phyloP scores from a whole-genome alignment of 345 rosid species.

The Acer saccharum region DNA sequence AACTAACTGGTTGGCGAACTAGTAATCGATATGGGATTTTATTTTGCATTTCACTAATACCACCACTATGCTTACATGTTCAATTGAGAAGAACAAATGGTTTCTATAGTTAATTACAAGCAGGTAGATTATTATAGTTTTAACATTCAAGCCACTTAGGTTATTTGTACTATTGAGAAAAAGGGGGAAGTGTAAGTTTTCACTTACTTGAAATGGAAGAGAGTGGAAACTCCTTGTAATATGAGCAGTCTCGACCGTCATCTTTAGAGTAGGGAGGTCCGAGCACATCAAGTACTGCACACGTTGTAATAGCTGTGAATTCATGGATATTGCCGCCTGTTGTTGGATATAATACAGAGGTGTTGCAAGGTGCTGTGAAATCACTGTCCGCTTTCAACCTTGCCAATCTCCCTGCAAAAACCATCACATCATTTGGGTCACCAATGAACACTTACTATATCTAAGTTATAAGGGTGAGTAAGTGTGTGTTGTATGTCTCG shows the following conservation, averaged over 20 bases:
- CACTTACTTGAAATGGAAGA: conserved; percentile 40
- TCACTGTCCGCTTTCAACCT: conserved; percentile 31
- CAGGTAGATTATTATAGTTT: no score
- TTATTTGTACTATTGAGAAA: no score
- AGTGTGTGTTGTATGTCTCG: not conserved
- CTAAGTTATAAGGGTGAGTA: not conserved
- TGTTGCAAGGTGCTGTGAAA: conserved; percentile 58
- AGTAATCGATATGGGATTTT: not conserved
- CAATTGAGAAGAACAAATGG: not conserved
- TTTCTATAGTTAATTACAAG: not conserved
- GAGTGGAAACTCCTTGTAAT: conserved; percentile 51
- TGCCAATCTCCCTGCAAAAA: conserved; percentile 56
- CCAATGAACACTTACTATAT: not conserved
- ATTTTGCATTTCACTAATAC: not conserved
- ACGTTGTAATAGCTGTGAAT: conserved; percentile 64
- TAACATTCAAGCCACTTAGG: not conserved
- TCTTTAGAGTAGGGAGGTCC: conserved; percentile 73
- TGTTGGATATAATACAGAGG: conserved; percentile 71
- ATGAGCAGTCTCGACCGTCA: conserved; percentile 62
- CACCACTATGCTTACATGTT: not conserved
- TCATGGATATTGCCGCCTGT: conserved; percentile 75
- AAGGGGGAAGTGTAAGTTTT: not conserved
- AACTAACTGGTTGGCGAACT: not conserved
- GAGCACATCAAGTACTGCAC: conserved; percentile 65
- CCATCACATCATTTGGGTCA: not conserved